Percentiles rank a stretch among this genome's conserved stretches.
phyloP scores from a whole-genome alignment of 2,329 filamentous ascomycete species.

The Aspergillus piperis region DNA sequence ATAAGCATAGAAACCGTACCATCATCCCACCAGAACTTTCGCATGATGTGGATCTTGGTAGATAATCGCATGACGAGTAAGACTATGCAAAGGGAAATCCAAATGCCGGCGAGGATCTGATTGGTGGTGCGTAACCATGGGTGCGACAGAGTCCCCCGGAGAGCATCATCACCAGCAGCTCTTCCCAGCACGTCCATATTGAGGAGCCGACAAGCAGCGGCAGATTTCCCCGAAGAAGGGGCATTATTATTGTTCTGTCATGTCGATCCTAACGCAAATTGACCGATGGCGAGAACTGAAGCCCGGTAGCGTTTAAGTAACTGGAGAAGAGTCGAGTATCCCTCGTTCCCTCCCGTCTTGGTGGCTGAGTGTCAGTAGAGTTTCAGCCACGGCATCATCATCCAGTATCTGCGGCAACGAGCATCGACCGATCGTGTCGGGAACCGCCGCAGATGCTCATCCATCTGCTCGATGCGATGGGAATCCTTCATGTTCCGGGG shows the following conservation, averaged over 20 bases:
- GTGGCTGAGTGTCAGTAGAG: background rate
- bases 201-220: background rate
- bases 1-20: conserved; percentile 10
- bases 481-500: background rate
- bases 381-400: background rate
- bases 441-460: background rate
- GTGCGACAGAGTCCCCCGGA: background rate
- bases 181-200: background rate
- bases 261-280: background rate
- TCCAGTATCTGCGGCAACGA: background rate
- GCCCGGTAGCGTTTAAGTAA: background rate
- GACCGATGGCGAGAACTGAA: background rate
- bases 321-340: background rate
- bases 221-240: too few species aligned
- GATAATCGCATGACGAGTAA: conserved; percentile 20
- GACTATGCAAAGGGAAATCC: conserved; percentile 11
- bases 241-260: background rate
- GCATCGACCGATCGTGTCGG: background rate
- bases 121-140: conserved; percentile 9
- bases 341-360: too few species aligned
- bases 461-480: background rate
- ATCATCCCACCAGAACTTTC: conserved; percentile 27
- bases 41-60: conserved; percentile 16
- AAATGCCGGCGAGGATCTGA: conserved; percentile 10
- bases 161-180: background rate